Base-by-base conservation (phyloP, 2,329 filamentous ascomycete genomes). In the Pseudocercospora musae region DNA sequence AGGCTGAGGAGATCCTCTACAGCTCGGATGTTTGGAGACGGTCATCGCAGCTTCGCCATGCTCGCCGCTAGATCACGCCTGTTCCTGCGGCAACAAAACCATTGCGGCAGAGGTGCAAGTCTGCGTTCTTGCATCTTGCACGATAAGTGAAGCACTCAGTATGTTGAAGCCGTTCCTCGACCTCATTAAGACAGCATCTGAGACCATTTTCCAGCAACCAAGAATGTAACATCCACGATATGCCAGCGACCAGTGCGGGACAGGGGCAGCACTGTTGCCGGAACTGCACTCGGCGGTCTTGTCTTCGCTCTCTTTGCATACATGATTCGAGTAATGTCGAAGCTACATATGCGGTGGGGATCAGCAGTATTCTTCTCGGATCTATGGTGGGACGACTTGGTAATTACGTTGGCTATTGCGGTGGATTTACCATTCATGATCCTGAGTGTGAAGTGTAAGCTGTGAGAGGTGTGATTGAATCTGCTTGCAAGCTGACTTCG, bases 341-440 rank as follows among this genome's bases (percentile, higher is more conserved):
- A 67, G 53, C 23, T 66, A 15, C 59, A 64, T 31, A 53, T 62
- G 56, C 20, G 42, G 8, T 25, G 44, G 11, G 31, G 21, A 23
- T 54, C 27, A 13, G 21, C 23, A 37, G 10, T 60, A 9, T 40
- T 59, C 44, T 57, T 59, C 48, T 40, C 48, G n/a, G 49, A 52
- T 20, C 4, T 52, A 4, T 59, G 64, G 59, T 64, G 62, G 62
- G 65, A 66, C 52, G 65, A 66, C 29, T 37, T 62, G n/a, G 65
- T 58, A 13, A 65, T 66, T 25, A 54, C 55, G 6, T n/a, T 65
- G 21, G 53, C 62, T 8, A 44, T 66, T 46, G 13, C 56, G 44
- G 40, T 57, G 13, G 52, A 37, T 33, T 37, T 62, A 25, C 60
- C 63, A 40, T 40, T 54, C 49, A 52, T 52, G 49, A 29, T 52